Base-by-base conservation (phyloP, 306 rosid genomes). In the Quercus berberidifolia region DNA sequence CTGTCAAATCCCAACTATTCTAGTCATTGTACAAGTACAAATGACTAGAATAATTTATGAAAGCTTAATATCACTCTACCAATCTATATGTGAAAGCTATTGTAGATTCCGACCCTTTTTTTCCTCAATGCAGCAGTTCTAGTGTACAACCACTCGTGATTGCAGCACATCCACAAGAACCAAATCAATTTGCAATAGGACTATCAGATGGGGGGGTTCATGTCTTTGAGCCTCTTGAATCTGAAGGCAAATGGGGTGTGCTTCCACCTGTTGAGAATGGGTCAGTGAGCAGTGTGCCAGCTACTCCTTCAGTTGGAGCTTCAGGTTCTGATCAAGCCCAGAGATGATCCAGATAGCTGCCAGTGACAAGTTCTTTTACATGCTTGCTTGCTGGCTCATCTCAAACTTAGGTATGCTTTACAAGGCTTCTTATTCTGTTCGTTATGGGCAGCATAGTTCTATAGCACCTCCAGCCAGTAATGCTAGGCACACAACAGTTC, bases 81-180 rank as follows among this genome's bases (percentile, higher is more conserved):
- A 18, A 67, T 14, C 49, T 67, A 35, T 67, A 23, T 70, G 46
- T 51, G 38, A 49, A 26, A 19, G 52, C 26, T 33, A 68, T 26
- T 63, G 10, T 63, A 28, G 72, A 68, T 68, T 19, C 25, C 0
- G 10, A 68, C 6, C 35, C 71, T 30, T 33, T 33, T 13, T 74
- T 56, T 49, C 8, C 69, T 65, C 63, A 38, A 74, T 64, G 85
- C 83, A 19, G 87, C 92, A 91, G 86, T 69, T 90, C 93, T 69
- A 88, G 76, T 10, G 88, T 84, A 65, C 97, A 91, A 51, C 98
- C 99, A 49, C 89, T 87, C 2, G 97, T 92, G 80, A 88, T 95
- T 18, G 93, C 99, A 2, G 99, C 99, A 5, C 97, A 95, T 81
- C 99, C 99, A 3, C 98, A 90, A 79, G 99, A 95, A 82, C 79